Conservation (phyloP, 805 yeast genomes). For the Myxozyma kluyveri region DNA sequence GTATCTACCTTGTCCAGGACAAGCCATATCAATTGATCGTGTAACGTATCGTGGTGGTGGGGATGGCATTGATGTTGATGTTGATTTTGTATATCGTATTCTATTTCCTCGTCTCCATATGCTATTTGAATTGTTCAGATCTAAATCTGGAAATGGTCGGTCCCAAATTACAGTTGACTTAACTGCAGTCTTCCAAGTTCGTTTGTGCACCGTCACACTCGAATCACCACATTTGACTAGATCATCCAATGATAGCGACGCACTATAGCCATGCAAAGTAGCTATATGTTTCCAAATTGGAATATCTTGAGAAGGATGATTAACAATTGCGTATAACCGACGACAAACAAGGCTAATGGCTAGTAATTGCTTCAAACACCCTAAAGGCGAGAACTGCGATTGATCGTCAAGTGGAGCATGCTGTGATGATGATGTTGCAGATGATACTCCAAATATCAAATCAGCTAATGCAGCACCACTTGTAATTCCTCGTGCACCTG, state of each 20-base stretch:
- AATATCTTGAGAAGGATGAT: constrained; percentile 12
- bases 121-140: neutral
- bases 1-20: constrained; percentile 13
- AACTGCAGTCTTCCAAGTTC: constrained; percentile 7
- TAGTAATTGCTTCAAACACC: too few species aligned
- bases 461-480: too few species aligned
- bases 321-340: constrained; percentile 14
- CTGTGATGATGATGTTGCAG: too few species aligned
- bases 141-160: neutral
- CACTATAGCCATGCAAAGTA: neutral
- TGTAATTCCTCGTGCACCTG: too few species aligned
- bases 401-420: too few species aligned
- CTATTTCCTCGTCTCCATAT: neutral
- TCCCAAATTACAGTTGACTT: constrained; percentile 12
- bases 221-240: constrained; percentile 10
- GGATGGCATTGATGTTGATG: neutral
- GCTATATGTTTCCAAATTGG: constrained; percentile 11
- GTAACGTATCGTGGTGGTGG: neutral
- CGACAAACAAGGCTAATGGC: constrained; percentile 6
- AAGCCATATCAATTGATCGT: constrained; percentile 10
- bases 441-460: too few species aligned
- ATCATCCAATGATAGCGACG: neutral
- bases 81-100: neutral
- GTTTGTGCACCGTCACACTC: neutral
- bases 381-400: too few species aligned